Base-by-base conservation (phyloP, 345 rosid genomes). In the Brassica juncea region DNA sequence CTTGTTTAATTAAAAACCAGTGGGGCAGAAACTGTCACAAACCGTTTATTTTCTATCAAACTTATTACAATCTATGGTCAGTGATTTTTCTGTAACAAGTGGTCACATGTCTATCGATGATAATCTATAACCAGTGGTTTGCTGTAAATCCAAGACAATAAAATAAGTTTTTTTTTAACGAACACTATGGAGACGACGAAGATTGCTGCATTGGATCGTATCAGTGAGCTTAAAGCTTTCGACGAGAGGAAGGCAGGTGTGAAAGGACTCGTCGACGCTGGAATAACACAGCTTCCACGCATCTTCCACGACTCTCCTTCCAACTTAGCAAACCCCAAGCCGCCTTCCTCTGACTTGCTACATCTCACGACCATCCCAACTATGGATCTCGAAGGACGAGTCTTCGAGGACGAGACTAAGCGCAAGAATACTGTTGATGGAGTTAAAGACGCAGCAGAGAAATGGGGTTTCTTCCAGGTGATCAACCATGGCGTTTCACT, bases 161-260 rank as follows among this genome's bases (percentile, higher is more conserved):
- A 19, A 19, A 19, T 19, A 19, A 19, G 21, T 19, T 19, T 19
- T 19, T 19, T 19, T 19, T 19, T 19, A 19, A 19, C 21, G 30
- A 27, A 35, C 39, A 8, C 39, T 35, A 77, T 77, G 80, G 70
- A 60, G 39, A 61, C 28, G 28, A 61, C 5, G 30, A 66, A 30
- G 19, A 37, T 58, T 39, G 73, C 30, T 63, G 66, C 82, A 44
- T 67, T 4, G n/a, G 78, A 79, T 67, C 77, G 82, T 59, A 1
- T 2, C 5, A 67, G 63, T 7, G 77, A 79, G 21, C 77, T 79
- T 8, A 79, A 79, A 76, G 82, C 85, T 21, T 84, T 84, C 27
- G 86, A 84, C 35, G 82, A 82, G 52, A 28, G 82, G 2, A 82
- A 79, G 55, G 71, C 79, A 2, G 85, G 83, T 8, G 86, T 84